Percentiles rank a stretch among this genome's conserved stretches.
These are phyloP conservation scores for Cyclocybe aegerita DNA, from an alignment of 768 basidiomycete species.

Conservation along the genomic window DNA sequence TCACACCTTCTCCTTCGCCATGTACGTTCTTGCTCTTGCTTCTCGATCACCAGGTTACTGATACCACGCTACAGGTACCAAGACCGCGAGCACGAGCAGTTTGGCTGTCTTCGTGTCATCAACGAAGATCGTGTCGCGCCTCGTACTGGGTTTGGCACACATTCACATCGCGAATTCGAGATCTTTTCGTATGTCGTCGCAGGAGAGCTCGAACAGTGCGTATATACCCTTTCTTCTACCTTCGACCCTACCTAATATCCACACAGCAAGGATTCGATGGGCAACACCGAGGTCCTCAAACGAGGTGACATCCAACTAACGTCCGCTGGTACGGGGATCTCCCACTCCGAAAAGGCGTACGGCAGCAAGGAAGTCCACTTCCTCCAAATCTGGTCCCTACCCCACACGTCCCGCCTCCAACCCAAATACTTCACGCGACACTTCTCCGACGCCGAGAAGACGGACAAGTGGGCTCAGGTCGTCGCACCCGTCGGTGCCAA, in stretches of 20 bases:
- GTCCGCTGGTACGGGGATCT: slow-evolving; percentile 88
- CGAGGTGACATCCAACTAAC: slow-evolving; percentile 92
- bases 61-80: slow-evolving; percentile 47
- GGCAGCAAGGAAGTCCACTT: slow-evolving; percentile 46
- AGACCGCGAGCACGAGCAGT: slow-evolving; percentile 54
- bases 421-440: slow-evolving; percentile 89
- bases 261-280: slow-evolving; percentile 84
- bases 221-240: slow-evolving; percentile 4
- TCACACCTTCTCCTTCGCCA: slow-evolving; percentile 79
- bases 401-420: slow-evolving; percentile 41
- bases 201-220: slow-evolving; percentile 82
- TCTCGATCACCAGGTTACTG: slow-evolving; percentile 1
- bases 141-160: slow-evolving; percentile 80
- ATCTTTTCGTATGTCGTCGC: slow-evolving; percentile 88
- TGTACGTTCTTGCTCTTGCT: slow-evolving; percentile 38
- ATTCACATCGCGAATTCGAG: slow-evolving; percentile 83
- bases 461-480: slow-evolving; percentile 64
- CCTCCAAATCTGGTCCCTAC: slow-evolving; percentile 53
- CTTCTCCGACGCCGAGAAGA: slow-evolving; percentile 82
- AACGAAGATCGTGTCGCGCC: slow-evolving; percentile 90
- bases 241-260: slow-evolving; percentile 1
- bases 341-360: slow-evolving; percentile 64
- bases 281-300: slow-evolving; percentile 84
- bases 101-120: slow-evolving; percentile 81
- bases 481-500: slow-evolving; percentile 70